Evolutionary conservation across 306 rosid species (phyloP), one percentile per base, ranked within the genome.

Genomic region (Quercus parvula): DNA sequence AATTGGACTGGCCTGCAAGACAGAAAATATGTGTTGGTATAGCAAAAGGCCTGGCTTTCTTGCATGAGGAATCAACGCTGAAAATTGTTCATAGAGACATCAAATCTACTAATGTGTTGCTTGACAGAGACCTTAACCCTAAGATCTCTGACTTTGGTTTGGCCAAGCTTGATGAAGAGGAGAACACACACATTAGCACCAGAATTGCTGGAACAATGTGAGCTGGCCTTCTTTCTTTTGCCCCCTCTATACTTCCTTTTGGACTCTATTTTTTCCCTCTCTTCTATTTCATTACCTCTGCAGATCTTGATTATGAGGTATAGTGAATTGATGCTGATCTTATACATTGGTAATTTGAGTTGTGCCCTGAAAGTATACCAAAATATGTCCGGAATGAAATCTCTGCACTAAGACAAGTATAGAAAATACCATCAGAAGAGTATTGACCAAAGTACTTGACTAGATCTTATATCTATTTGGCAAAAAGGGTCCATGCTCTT

Each of bases 81-180:
- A 91, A 87, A 82, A 91, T 91, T 75, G 94, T 93, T 69, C 97
- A 92, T 71, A 82, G 96, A 64, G 97, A 89, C 84, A 89, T 92
- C 84, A 92, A 91, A 80, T 89, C 96, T 70, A 86, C 96, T 71
- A 92, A 92, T 83, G 92, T 92, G 73, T 84, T 93, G 44, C 90
- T 93, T 0, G 96, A 93, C 49, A 73, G 55, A 17, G 78, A 91
- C 28, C 83, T 93, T 62, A 88, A 88, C 77, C 96, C 96, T 46
- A 92, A 92, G 74, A 92, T 91, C 71, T 91, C 97, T 0, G 97
- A 92, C 85, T 91, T 92, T 19, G 97, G 97, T 46, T 85, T 92
- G 86, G 96, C 96, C 66, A 91, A 78, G 86, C 97, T 85, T 15
- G 78, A 91, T 25, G 97, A 92, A 73, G 88, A 81, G 70, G 97